These are phyloP conservation scores for Monosporascus sp. DNA, from an alignment of 2,329 filamentous ascomycete genomes.

Conservation along the genomic window DNA sequence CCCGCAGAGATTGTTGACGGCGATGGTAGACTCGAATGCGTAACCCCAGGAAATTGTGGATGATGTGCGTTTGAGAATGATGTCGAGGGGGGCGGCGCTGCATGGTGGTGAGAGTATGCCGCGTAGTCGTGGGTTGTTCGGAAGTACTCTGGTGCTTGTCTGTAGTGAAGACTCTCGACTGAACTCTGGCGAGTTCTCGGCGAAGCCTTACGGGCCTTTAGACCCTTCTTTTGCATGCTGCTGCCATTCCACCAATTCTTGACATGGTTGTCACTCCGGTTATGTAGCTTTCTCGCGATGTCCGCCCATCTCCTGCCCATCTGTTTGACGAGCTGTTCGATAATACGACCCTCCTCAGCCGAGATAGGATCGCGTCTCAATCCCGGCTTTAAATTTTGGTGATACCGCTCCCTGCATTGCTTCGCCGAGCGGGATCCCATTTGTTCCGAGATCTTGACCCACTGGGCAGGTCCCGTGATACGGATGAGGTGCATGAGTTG, in stretches of 20 bases:
- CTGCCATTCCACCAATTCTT: constrained; percentile 99
- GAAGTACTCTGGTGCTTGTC: constrained; percentile 2
- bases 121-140: constrained; percentile 8
- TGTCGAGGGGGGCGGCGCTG: constrained; percentile 9
- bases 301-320: constrained; percentile 91
- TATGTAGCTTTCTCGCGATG: constrained; percentile 74
- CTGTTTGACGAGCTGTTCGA: constrained; percentile 69
- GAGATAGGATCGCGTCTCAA: constrained; percentile 71
- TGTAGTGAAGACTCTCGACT: constrained; percentile 6
- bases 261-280: constrained; percentile 88
- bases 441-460: constrained; percentile 77
- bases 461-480: constrained; percentile 73
- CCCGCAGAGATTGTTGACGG: constrained; percentile 40
- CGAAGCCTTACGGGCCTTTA: constrained; percentile 32
- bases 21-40: constrained; percentile 22
- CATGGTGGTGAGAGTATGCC: constrained; percentile 14
- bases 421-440: constrained; percentile 80
- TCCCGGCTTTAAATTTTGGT: constrained; percentile 81
- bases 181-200: constrained; percentile 24
- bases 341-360: constrained; percentile 62
- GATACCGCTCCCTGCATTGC: constrained; percentile 90
- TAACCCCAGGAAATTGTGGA: constrained; percentile 9
- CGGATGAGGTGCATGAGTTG: constrained; percentile 65
- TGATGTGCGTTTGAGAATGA: constrained; percentile 6
- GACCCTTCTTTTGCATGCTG: constrained; percentile 69